Conservation (phyloP, 2,329 filamentous ascomycete species). For the Aspergillus oerlinghausenensis region DNA sequence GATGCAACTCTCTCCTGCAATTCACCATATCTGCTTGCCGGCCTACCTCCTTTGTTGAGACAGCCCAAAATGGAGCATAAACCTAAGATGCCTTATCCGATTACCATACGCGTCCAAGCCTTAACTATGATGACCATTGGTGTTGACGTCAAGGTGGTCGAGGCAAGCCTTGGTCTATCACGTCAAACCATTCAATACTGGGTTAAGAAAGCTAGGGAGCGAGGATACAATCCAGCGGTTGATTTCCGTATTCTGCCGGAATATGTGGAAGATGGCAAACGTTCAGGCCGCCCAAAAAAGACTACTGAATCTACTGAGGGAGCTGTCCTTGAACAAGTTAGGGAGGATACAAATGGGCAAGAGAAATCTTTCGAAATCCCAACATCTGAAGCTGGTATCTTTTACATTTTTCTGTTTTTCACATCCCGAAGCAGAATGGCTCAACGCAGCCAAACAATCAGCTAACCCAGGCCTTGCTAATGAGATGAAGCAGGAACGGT, state of each 20-base stretch:
- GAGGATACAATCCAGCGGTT: constrained; percentile 1
- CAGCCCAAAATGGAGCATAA: not conserved
- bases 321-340: not conserved
- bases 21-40: not conserved
- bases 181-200: not conserved
- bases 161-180: not conserved
- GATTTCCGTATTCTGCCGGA: not conserved
- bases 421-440: not conserved
- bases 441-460: not conserved
- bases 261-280: constrained; percentile 5
- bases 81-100: not conserved
- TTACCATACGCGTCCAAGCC: not conserved
- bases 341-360: not conserved
- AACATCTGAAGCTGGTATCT: not conserved
- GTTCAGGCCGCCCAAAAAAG: not conserved
- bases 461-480: not conserved
- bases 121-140: not conserved
- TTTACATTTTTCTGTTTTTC: not conserved
- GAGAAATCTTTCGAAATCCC: not conserved
- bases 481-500: not conserved
- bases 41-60: not conserved
- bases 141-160: not conserved
- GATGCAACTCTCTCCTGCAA: not conserved
- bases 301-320: not conserved
- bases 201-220: constrained; percentile 1